phyloP scores from a whole-genome alignment of 805 yeast species.

The Kodamaea sagamina region DNA sequence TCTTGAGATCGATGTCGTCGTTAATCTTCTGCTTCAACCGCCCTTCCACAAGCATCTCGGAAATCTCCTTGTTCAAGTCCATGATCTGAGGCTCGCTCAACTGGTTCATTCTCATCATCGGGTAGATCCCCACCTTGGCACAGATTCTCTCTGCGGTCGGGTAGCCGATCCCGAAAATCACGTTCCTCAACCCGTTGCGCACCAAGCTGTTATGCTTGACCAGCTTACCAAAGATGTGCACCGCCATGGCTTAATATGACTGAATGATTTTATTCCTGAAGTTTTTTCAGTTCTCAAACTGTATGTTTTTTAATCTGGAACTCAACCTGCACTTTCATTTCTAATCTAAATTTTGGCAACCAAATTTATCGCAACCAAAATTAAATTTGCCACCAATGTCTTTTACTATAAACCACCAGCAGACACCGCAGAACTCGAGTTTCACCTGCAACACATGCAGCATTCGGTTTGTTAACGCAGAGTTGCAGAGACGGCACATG shows the following conservation, averaged over 20 bases:
- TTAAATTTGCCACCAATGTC: slow-evolving; percentile 11
- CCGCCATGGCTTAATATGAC: no score
- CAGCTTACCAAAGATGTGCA: slow-evolving; percentile 46
- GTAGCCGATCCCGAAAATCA: slow-evolving; percentile 85
- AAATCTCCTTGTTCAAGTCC: slow-evolving; percentile 83
- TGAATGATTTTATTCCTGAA: no score
- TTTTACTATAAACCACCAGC: slow-evolving; percentile 26
- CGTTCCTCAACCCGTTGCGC: slow-evolving; percentile 67
- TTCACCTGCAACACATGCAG: slow-evolving; percentile 88
- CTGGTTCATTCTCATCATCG: slow-evolving; percentile 92
- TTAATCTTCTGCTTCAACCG: slow-evolving; percentile 71
- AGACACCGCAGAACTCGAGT: slow-evolving; percentile 27
- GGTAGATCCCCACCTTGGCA: slow-evolving; percentile 87
- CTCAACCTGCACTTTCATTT: neutral
- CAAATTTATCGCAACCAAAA: no score
- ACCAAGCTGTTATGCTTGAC: slow-evolving; percentile 46
- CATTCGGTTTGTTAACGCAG: slow-evolving; percentile 77
- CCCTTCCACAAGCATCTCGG: slow-evolving; percentile 81
- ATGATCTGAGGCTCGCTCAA: slow-evolving; percentile 83
- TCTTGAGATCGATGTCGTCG: slow-evolving; percentile 76
- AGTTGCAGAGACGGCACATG: slow-evolving; percentile 89
- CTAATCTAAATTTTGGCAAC: neutral
- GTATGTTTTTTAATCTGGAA: slow-evolving; percentile 7
- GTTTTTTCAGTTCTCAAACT: slow-evolving; percentile 1
- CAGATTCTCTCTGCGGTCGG: slow-evolving; percentile 73